Evolutionary conservation across 2,329 filamentous ascomycete species (phyloP).

Genomic region (Rosellinia necatrix): DNA sequence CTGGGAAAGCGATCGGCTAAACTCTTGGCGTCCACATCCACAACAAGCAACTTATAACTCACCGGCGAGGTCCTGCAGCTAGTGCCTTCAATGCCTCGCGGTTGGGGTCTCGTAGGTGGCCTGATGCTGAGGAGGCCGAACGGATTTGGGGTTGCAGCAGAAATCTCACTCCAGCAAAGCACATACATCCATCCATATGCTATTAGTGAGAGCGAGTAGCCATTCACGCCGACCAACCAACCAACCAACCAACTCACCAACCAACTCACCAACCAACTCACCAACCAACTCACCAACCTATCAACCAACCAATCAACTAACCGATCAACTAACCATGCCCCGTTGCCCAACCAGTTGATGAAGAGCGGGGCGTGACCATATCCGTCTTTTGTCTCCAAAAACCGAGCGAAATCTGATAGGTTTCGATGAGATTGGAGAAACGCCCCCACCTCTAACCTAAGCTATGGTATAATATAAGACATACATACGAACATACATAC

Average conservation of each 20-base stretch:
- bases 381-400: neutral
- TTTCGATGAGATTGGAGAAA: slow-evolving; percentile 10
- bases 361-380: slow-evolving; percentile 8
- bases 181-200: too few species aligned
- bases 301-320: slow-evolving; percentile 7
- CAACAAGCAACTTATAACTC: neutral
- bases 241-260: slow-evolving; percentile 3
- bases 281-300: neutral
- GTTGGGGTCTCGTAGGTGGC: slow-evolving; percentile 16
- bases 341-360: too few species aligned
- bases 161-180: slow-evolving; percentile 8
- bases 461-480: too few species aligned
- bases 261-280: slow-evolving; percentile 3
- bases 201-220: slow-evolving; percentile 11
- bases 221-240: slow-evolving; percentile 9
- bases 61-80: neutral
- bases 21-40: neutral
- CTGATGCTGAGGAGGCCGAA: slow-evolving; percentile 6
- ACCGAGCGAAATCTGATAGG: too few species aligned
- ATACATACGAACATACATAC: too few species aligned
- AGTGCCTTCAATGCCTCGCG: slow-evolving; percentile 1
- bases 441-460: slow-evolving; percentile 7
- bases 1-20: neutral
- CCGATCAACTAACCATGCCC: too few species aligned
- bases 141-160: slow-evolving; percentile 14